Evolutionary conservation across 768 basidiomycete species (phyloP), one percentile per base, ranked within the genome.

Genomic region (Kwoniella mangroviensis): DNA sequence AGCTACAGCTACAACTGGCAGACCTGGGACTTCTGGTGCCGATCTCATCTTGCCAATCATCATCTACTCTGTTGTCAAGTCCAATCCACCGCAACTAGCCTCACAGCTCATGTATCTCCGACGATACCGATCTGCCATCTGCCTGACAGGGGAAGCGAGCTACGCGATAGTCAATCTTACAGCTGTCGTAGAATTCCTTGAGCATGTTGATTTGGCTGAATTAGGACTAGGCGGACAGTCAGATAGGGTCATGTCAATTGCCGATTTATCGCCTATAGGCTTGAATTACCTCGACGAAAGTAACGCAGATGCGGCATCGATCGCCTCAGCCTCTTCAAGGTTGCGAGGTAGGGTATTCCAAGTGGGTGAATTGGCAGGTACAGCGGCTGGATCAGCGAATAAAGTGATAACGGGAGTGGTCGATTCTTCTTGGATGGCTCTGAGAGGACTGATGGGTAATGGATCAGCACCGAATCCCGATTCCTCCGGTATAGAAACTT

Each of bases 151-250:
- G 2, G 94, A 98, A 78, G 92, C 93, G 76, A 90, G 89, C 58
- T 99, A 94, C 77, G 98, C 94, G 68, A 86, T 96, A 51, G 92
- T 98, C 81, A 98, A 97, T 83, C 85, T 97, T 49, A 89, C 95
- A 86, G 96, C 96, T 12, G 94, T 96, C 5, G 92, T 92, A 1
- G 95, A 98, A 80, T 99, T 98, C 81, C 85, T 98, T 62, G 94
- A 96, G 84, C 92, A 94, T 79, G 93, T 98, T 43, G 94, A 98
- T 84, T 85, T 97, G 66, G 90, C 87, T 9, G 88, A 86, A 1
- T 84, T 92, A 21, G 90, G 88, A 0, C 83, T 74, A 0, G 81
- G 77, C n/a, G 73, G 70, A 13, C 75, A 78, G 11, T 78, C 82
- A 9, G 83, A 81, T 55, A 83, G 80, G 58, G 79, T 84, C 28